These are phyloP conservation scores for Myochromella boudieri DNA, from an alignment of 768 basidiomycete species.

Conservation along the genomic window DNA sequence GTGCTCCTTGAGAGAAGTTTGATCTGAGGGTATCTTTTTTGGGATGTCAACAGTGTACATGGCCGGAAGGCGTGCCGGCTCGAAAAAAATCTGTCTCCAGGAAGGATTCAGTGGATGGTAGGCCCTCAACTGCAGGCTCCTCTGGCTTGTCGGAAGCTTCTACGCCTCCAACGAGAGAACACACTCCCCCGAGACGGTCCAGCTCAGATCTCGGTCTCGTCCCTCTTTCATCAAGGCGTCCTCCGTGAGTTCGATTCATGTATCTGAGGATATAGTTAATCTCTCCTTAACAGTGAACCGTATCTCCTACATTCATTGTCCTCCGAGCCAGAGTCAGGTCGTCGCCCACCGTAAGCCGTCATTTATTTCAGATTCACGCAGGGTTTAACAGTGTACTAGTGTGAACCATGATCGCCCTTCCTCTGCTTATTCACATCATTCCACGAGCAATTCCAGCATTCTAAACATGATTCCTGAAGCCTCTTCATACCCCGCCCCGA, in stretches of 20 bases:
- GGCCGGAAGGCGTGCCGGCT: conserved; percentile 77
- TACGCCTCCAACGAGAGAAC: conserved; percentile 69
- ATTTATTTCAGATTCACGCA: conserved; percentile 6
- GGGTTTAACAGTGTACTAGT: conserved; percentile 11
- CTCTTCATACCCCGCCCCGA: conserved; percentile 45
- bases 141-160: conserved; percentile 71
- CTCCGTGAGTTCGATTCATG: conserved; percentile 31
- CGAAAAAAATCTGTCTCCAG: conserved; percentile 63
- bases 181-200: conserved; percentile 57
- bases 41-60: conserved; percentile 71
- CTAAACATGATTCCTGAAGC: conserved; percentile 64
- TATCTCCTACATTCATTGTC: conserved; percentile 46
- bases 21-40: conserved; percentile 8
- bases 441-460: conserved; percentile 37
- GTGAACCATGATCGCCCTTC: conserved; percentile 29
- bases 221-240: conserved; percentile 40
- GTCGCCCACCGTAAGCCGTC: conserved; percentile 47
- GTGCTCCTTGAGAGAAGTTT: not conserved
- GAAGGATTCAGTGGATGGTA: conserved; percentile 59
- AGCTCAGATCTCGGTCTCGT: conserved; percentile 41
- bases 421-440: conserved; percentile 47
- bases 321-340: conserved; percentile 41
- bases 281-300: conserved; percentile 36
- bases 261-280: conserved; percentile 11
- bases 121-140: conserved; percentile 76